Evolutionary conservation across 139 green algal genomes (phyloP).

Genomic region (Chlamydomonas applanata): DNA sequence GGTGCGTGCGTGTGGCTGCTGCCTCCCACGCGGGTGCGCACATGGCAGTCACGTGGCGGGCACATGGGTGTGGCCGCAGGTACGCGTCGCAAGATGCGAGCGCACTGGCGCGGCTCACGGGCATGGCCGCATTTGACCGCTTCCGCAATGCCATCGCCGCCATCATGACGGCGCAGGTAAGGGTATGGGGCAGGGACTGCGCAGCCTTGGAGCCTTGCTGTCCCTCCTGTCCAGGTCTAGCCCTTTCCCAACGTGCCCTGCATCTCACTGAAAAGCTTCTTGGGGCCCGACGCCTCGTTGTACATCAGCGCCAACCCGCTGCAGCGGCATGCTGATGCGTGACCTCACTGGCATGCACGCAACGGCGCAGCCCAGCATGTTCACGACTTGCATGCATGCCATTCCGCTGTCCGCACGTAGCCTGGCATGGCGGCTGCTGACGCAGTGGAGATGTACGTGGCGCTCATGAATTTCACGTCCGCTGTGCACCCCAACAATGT

Average conservation of each 20-base stretch:
- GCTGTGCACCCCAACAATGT: conserved; percentile 46
- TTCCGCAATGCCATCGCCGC: conserved; percentile 26
- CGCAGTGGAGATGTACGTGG: conserved; percentile 77
- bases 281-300: too few relatives aligned
- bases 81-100: conserved; percentile 35
- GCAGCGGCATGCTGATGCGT: too few relatives aligned
- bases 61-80: neutral
- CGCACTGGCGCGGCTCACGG: conserved; percentile 43
- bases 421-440: conserved; percentile 14
- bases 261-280: too few relatives aligned
- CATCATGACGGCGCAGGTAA: conserved; percentile 21
- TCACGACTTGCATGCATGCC: neutral
- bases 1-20: too few relatives aligned
- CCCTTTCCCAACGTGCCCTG: too few relatives aligned
- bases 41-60: neutral
- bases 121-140: conserved; percentile 36
- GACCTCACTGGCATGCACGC: too few relatives aligned
- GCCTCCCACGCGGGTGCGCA: neutral
- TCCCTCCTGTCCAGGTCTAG: too few relatives aligned
- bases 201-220: too few relatives aligned
- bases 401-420: neutral
- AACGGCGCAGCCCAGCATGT: too few relatives aligned
- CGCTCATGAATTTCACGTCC: conserved; percentile 79
- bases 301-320: too few relatives aligned
- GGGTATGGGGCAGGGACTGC: too few relatives aligned